Evolutionary conservation across 176 grass and related monocot species (phyloP).

Genomic region (Carex littledalei): DNA sequence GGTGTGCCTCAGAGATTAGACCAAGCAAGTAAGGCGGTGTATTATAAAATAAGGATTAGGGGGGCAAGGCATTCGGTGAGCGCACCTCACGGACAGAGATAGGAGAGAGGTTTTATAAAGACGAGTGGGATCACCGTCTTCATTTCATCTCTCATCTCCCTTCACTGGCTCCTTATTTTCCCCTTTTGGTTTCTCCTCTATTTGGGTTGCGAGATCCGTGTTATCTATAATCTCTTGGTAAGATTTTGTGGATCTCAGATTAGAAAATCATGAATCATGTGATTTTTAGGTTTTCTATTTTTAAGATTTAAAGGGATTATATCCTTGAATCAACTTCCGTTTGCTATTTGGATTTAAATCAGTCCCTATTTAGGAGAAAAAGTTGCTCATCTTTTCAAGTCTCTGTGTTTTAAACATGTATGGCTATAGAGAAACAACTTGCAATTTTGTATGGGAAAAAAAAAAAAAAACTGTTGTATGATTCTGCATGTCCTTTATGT

Average conservation of each 20-base stretch:
- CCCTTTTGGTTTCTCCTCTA: not conserved
- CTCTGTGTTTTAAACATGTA: not conserved
- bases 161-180: conserved; percentile 12
- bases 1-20: not conserved
- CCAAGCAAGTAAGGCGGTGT: not conserved
- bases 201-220: not conserved
- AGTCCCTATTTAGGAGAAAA: not conserved
- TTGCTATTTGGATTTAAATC: not conserved
- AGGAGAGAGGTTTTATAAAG: not conserved
- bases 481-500: not conserved
- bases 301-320: not conserved
- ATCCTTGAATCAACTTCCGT: not conserved
- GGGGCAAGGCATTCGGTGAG: not conserved
- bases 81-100: not conserved
- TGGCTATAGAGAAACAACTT: not conserved
- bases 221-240: not conserved
- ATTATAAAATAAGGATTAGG: not conserved
- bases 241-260: not conserved
- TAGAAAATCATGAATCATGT: not conserved
- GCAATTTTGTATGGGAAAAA: not conserved
- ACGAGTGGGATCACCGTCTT: not conserved
- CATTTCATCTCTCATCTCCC: not conserved
- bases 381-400: not conserved
- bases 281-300: conserved; percentile 17
- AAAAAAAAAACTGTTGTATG: not conserved